Evolutionary conservation across 306 rosid genomes (phyloP), one percentile per base, ranked within the genome.

Genomic region (Sindora glabra): DNA sequence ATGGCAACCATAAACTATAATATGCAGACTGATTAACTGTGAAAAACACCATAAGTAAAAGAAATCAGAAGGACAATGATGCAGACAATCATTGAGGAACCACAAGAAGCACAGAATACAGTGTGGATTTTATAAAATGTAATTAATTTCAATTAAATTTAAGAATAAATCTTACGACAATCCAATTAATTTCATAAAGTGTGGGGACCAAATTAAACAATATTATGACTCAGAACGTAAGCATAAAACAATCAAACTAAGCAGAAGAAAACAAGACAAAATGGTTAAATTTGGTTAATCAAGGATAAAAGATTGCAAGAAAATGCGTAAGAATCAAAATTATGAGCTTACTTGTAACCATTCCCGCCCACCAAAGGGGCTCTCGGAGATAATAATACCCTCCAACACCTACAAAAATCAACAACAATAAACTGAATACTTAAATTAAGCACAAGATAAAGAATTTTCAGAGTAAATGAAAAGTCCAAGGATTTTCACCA

Each of bases 341-440:
- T 19, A 16, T 37, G 19, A 40, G 64, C 87, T 86, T 77, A 89
- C 97, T 81, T 64, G 83, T 86, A 50, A 78, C 33, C 89, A 84
- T 50, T 48, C 97, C 97, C 11, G 82, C 45, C 97, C 97, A 89
- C 97, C 97, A 86, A 2, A 86, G 83, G 69, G 95, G 95, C 71
- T 89, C 97, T 75, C 81, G 60, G 53, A 89, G 95, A 71, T 89
- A 89, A 77, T 86, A 69, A 65, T 77, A 79, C 3, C 97, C 97
- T 44, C 95, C 97, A 79, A 77, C 72, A 58, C 95, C 97, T 89
- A 22, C 73, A 75, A 68, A n/a, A 42, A 65, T 34, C 29, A 8
- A 58, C 17, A 56, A 57, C 7, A 39, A 73, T 70, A 34, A 1
- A 32, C 51, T 51, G 51, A 38, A 34, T 22, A 52, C 65, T 30